Percentiles rank a stretch among this genome's conserved stretches.
Conservation (phyloP, 2,329 filamentous ascomycete species). For the Emergomyces orientalis region DNA sequence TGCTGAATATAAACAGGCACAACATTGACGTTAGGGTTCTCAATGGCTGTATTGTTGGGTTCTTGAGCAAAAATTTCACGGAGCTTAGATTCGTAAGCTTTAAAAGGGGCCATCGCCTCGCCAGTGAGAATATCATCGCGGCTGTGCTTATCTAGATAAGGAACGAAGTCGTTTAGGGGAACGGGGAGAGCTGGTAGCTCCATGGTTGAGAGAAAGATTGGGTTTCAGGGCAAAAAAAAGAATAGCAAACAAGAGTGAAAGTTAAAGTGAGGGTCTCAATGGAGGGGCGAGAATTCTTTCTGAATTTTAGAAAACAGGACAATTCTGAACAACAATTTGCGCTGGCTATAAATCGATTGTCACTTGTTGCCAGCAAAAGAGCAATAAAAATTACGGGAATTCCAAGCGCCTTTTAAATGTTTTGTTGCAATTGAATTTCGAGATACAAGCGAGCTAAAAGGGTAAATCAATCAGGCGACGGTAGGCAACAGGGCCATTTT, state of each 20-base stretch:
- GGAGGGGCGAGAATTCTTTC: neutral
- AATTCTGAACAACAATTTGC: neutral
- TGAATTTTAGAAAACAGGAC: neutral
- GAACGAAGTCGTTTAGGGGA: conserved; percentile 14
- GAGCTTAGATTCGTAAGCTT: conserved; percentile 23
- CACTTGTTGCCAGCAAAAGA: neutral
- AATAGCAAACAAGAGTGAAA: neutral
- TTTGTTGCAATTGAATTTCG: neutral
- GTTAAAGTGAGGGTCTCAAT: neutral
- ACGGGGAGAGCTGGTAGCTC: conserved; percentile 15
- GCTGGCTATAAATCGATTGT: neutral
- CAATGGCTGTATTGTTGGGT: conserved; percentile 18
- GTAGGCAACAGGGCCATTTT: neutral
- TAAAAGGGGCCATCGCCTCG: conserved; percentile 20
- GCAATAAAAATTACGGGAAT: neutral
- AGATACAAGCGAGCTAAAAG: neutral
- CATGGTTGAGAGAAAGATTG: conserved; percentile 2
- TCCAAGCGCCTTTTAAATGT: neutral
- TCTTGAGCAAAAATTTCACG: conserved; percentile 27
- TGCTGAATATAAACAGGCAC: conserved; percentile 22
- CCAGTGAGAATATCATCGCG: conserved; percentile 15
- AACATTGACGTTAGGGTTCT: conserved; percentile 20
- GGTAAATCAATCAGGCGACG: neutral
- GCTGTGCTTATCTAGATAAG: conserved; percentile 12
- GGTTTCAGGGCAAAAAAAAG: neutral